Evolutionary conservation across 257 asterid species (phyloP).

Genomic region (Nicotiana tomentosiformis): DNA sequence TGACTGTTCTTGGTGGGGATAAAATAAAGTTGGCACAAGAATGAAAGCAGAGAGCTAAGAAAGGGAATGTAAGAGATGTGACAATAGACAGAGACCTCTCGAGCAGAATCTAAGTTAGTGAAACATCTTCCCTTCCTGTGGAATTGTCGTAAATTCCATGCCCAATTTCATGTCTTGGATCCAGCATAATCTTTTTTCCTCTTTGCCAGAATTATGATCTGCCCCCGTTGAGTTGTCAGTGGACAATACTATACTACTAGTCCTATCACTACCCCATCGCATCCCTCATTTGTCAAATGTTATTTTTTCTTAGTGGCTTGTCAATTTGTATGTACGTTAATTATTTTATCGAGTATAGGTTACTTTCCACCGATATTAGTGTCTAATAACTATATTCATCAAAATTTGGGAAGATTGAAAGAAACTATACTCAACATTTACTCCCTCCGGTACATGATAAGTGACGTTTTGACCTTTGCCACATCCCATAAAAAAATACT

Average conservation of each 20-base stretch:
- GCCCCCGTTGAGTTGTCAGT: constrained; percentile 11
- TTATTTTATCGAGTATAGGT: too few relatives aligned
- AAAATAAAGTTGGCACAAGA: constrained; percentile 19
- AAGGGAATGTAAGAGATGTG: constrained; percentile 26
- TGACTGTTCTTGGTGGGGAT: neutral
- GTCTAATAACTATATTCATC: too few relatives aligned
- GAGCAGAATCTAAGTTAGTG: constrained; percentile 33
- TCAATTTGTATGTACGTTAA: neutral
- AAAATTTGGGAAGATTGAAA: too few relatives aligned
- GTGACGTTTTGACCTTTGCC: too few relatives aligned
- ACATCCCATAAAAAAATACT: too few relatives aligned
- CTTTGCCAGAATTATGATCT: neutral
- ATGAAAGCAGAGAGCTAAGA: constrained; percentile 19
- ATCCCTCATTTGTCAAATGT: neutral
- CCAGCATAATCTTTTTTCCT: constrained; percentile 18
- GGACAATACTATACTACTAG: neutral
- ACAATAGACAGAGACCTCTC: constrained; percentile 26
- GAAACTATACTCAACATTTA: too few relatives aligned
- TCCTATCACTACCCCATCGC: neutral
- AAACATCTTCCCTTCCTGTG: constrained; percentile 23
- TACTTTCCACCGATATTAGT: too few relatives aligned
- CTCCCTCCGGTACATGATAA: too few relatives aligned
- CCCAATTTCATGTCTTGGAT: constrained; percentile 15
- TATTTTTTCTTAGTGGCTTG: neutral
- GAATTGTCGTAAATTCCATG: constrained; percentile 32